Evolutionary conservation across 768 basidiomycete genomes (phyloP).

Genomic region (Boletus bicolor): DNA sequence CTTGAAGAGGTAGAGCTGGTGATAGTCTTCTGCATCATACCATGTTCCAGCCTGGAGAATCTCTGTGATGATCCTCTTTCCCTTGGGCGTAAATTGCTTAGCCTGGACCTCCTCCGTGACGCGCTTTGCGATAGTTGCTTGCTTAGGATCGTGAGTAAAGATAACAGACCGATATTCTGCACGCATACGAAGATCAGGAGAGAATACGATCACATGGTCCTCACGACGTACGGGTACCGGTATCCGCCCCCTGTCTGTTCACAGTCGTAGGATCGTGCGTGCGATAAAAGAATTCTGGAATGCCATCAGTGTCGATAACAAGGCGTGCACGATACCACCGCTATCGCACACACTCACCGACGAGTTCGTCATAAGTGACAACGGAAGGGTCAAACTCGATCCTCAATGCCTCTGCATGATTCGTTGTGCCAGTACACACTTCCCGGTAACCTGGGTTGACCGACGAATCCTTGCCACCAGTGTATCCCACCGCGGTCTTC

Average conservation of each 20-base stretch:
- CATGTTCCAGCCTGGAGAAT: conserved; percentile 69
- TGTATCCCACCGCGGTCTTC: conserved; percentile 76
- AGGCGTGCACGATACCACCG: neutral
- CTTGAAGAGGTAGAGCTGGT: conserved; percentile 75
- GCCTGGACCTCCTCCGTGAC: conserved; percentile 82
- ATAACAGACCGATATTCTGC: conserved; percentile 93
- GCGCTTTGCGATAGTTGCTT: conserved; percentile 64
- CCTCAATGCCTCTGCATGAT: conserved; percentile 85
- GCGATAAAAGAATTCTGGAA: conserved; percentile 86
- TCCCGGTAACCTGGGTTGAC: conserved; percentile 62
- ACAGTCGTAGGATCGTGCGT: conserved; percentile 89
- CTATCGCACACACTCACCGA: conserved; percentile 52
- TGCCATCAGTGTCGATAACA: neutral
- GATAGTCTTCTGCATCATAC: conserved; percentile 83
- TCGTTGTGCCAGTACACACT: conserved; percentile 79
- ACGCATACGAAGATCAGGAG: neutral
- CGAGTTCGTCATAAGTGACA: conserved; percentile 81
- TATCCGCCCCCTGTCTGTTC: conserved; percentile 75
- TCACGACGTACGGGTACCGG: conserved; percentile 65
- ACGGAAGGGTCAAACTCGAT: conserved; percentile 82
- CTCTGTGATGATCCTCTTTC: conserved; percentile 73
- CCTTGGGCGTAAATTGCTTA: conserved; percentile 74
- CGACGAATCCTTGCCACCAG: conserved; percentile 58
- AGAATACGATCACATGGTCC: neutral
- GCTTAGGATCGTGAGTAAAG: conserved; percentile 74